phyloP scores from a whole-genome alignment of 192 early-diverging fungal genomes.

The Coemansia asiatica region DNA sequence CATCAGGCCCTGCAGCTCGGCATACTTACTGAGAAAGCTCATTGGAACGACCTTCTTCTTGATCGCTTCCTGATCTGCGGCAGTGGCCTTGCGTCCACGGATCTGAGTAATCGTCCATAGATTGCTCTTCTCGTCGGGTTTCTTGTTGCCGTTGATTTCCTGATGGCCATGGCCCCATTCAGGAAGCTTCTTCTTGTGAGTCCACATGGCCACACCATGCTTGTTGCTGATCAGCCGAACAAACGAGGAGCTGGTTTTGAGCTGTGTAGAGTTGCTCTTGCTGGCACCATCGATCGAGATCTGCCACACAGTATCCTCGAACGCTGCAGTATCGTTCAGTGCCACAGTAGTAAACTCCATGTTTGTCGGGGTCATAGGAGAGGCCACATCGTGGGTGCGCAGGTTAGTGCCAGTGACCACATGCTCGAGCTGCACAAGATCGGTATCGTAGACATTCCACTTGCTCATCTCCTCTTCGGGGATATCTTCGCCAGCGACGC shows the following conservation, averaged over 20 bases:
- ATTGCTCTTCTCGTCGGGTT: constrained; percentile 67
- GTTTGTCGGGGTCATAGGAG: constrained; percentile 70
- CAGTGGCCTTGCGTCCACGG: constrained; percentile 61
- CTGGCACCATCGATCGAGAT: constrained; percentile 58
- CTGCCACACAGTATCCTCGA: constrained; percentile 59
- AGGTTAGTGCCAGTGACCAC: constrained; percentile 58
- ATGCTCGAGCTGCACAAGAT: constrained; percentile 66
- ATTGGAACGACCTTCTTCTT: constrained; percentile 19
- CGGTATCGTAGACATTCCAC: constrained; percentile 60
- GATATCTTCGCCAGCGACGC: constrained; percentile 30
- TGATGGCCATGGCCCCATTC: constrained; percentile 88
- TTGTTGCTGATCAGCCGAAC: constrained; percentile 57
- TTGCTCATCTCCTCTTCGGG: constrained; percentile 38
- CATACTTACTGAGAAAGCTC: constrained; percentile 78
- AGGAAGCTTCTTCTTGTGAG: constrained; percentile 72
- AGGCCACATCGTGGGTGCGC: constrained; percentile 79
- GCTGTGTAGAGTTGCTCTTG: constrained; percentile 15
- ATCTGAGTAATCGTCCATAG: constrained; percentile 82
- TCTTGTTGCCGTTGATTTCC: constrained; percentile 98
- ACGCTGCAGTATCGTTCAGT: constrained; percentile 33
- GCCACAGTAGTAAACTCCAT: constrained; percentile 76
- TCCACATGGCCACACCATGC: constrained; percentile 79
- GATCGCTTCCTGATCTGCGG: constrained; percentile 23
- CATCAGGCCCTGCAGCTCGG: constrained; percentile 89
- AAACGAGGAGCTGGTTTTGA: constrained; percentile 46